Evolutionary conservation across 2,329 filamentous ascomycete genomes (phyloP), one percentile per base, ranked within the genome.

Genomic region (Alternaria triticimaculans): DNA sequence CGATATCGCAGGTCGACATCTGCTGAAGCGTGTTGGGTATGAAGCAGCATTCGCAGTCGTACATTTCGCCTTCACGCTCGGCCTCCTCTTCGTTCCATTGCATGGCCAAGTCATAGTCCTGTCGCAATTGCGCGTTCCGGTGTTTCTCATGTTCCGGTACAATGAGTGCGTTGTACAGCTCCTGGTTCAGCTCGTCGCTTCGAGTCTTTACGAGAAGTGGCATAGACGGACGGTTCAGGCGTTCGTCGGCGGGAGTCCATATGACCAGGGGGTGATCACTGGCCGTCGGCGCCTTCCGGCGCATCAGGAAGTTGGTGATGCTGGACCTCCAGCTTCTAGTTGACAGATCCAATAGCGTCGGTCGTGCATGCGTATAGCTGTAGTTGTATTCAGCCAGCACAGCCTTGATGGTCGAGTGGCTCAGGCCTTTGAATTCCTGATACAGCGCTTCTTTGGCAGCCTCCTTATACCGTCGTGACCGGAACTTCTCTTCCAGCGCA

Each of bases 351-450:
- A 92, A 86, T 15, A 96, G 86, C 2, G 90, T 92, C 15, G 87
- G 87, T 37, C 92, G 86, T 12, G 91, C 89, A 28, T 90, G 86
- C 21, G 90, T 88, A 72, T 95, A 96, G 9, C 90, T 91, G 79
- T 92, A 89, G 80, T 96, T 96, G 74, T 87, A 88, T 78, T 96
- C 92, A 54, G 92, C 92, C 51, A 96, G 85, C 8, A 96, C 92
- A 9, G 90, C 92, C 74, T 90, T 88, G 79, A 95, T 91, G 4
- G 91, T 89, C 2, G 91, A 92, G 62, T 87, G 87, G 12, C 90
- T 89, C 45, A 95, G 82, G 20, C 89, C 90, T 72, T 89, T 90
- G 82, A 95, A 96, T 79, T 96, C 92, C 60, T 89, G 87, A 78
- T 88, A 90, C 23, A 92, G 86, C 23, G 92, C 82, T n/a, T 82